Conservation (phyloP, 441 rosid species). For the Populus hybrid region DNA sequence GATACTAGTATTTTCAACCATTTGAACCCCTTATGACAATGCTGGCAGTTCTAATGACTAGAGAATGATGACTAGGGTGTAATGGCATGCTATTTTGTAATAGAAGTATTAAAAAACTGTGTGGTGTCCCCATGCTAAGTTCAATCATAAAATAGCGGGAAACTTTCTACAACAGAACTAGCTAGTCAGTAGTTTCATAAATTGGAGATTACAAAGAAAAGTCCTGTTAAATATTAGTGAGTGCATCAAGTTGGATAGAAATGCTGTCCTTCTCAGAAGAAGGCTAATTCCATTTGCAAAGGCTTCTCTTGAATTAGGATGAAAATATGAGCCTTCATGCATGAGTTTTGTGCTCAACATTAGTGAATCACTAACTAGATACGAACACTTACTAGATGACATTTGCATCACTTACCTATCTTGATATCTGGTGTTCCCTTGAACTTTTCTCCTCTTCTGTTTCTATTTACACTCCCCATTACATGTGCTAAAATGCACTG, state of each 20-base stretch:
- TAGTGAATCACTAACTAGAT: not conserved
- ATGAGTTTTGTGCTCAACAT: not conserved
- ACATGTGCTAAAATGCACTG: not conserved
- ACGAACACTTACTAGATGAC: not conserved
- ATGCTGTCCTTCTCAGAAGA: not conserved
- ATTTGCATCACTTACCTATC: not conserved
- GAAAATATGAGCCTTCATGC: not conserved
- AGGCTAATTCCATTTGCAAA: not conserved
- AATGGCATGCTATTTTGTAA: too few relatives aligned
- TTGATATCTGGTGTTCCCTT: not conserved
- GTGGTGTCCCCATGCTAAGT: not conserved
- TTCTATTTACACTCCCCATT: not conserved
- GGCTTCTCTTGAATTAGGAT: not conserved
- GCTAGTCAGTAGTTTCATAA: not conserved
- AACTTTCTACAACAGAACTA: not conserved
- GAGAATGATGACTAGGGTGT: slow-evolving; percentile 1
- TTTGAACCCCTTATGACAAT: not conserved
- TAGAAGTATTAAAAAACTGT: not conserved
- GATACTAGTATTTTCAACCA: not conserved
- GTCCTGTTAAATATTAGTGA: not conserved
- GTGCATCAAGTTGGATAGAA: not conserved
- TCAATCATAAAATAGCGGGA: not conserved
- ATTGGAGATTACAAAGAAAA: not conserved
- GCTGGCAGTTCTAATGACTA: not conserved
- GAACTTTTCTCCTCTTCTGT: not conserved